phyloP scores from a whole-genome alignment of 2,329 filamentous ascomycete genomes.

The Alternaria sp. region DNA sequence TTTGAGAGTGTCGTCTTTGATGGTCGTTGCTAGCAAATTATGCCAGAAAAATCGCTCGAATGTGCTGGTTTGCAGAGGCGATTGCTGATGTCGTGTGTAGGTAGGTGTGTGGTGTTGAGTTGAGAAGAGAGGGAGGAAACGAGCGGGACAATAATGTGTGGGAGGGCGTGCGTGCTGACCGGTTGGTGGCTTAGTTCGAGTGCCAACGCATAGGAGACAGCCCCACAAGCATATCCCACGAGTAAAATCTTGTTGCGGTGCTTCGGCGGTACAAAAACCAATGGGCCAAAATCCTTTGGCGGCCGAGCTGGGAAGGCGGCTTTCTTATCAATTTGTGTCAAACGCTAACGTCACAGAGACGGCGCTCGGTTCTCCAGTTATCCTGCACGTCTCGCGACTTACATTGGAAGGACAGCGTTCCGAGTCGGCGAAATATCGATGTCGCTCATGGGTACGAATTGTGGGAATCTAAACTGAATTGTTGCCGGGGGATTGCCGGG shows the following conservation, averaged over 20 bases:
- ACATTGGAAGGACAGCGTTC: constrained; percentile 22
- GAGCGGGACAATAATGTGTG: constrained; percentile 34
- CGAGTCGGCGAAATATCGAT: constrained; percentile 32
- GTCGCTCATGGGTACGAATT: constrained; percentile 20
- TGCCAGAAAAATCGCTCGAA: constrained; percentile 19
- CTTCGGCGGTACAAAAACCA: constrained; percentile 38
- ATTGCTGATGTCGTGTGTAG: constrained; percentile 21
- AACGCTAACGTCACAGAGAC: constrained; percentile 25
- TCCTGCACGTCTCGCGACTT: constrained; percentile 22
- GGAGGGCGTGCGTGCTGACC: constrained; percentile 37
- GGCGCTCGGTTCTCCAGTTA: constrained; percentile 24
- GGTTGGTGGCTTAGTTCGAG: constrained; percentile 39
- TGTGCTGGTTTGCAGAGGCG: constrained; percentile 20
- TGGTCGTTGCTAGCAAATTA: constrained; percentile 19
- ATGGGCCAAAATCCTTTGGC: constrained; percentile 38
- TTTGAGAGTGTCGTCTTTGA: constrained; percentile 25
- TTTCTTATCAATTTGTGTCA: constrained; percentile 42
- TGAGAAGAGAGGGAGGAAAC: constrained; percentile 36
- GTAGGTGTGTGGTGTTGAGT: constrained; percentile 22
- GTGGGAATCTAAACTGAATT: constrained; percentile 30
- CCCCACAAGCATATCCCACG: constrained; percentile 40
- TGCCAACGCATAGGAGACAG: constrained; percentile 48
- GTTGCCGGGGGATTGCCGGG: constrained; percentile 31
- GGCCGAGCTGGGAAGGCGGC: constrained; percentile 32
- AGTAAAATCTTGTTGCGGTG: constrained; percentile 30